Base-by-base conservation (phyloP, 192 early-diverging fungal species). In the Spizellomyces sp. region DNA sequence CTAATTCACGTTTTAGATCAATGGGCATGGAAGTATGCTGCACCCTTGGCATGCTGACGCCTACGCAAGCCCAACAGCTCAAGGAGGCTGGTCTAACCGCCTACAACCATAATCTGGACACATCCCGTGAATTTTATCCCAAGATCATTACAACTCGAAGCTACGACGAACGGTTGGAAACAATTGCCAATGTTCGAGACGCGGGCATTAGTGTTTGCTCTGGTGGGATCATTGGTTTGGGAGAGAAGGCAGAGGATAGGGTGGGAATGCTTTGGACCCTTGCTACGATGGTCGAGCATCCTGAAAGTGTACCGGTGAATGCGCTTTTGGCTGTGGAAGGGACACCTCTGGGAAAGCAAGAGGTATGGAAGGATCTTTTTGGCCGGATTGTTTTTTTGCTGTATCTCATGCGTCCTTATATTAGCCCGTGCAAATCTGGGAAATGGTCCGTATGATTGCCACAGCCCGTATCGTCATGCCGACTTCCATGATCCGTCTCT, bases 1-100 rank as follows among this genome's bases (percentile, higher is more conserved):
- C n/a, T n/a, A n/a, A n/a, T n/a, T n/a, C n/a, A n/a, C n/a, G n/a
- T n/a, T n/a, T n/a, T 54, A 54, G 69, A 12, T 45, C 48, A 10
- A 93, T 93, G 92, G 90, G 83, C 42, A 93, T 93, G 92, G 92
- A 93, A 77, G 92, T 93, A 21, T 93, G 92, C 84, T 90, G 89
- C 77, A 93, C 92, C 21, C 81, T 93, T 48, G 92, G 92, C 58
- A 91, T 94, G 90, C 80, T 94, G 71, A 85, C 87, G 60, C 81
- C 87, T 42, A 83, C 79, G 15, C 90, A 93, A 75, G 90, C 90
- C 17, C 82, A 87, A 67, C 77, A 84, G 74, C 80, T 94, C 61
- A 94, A 94, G 76, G 87, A 90, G 19, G 91, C 92, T 36, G 92
- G 92, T 42, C 76, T 94, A 76, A 92, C 92, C 21, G 91, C 91